Evolutionary conservation across 768 basidiomycete genomes (phyloP), one percentile per base, ranked within the genome.

Genomic region (Coprinopsis cinerea): DNA sequence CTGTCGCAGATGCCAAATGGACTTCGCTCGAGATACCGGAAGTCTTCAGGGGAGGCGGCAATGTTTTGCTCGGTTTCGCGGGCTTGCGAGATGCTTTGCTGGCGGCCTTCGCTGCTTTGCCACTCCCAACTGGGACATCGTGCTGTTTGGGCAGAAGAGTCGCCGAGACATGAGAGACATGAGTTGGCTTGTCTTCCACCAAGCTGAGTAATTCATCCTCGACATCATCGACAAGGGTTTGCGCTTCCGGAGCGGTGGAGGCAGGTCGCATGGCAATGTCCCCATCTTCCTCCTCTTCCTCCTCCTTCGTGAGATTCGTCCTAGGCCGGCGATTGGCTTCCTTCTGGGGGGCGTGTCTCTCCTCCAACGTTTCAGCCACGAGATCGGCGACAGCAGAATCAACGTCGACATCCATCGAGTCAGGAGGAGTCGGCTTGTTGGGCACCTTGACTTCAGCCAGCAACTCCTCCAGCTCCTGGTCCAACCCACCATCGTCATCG

Each of bases 141-240:
- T 30, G 51, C 30, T 9, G 9, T 34, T 34, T 34, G 30, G 30
- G 62, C 61, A 9, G 64, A 42, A 57, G 4, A n/a, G n/a, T n/a
- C n/a, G n/a, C n/a, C n/a, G n/a, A n/a, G n/a, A n/a, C n/a, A n/a
- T n/a, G n/a, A n/a, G n/a, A n/a, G n/a, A n/a, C n/a, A n/a, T n/a
- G n/a, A n/a, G n/a, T n/a, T 24, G 62, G 64, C 23, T 60, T 65
- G 55, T 81, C 83, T 57, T 84, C 85, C 25, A 88, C 68, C 22
- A 88, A 68, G 57, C 83, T 84, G 50, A 87, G 71, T 43, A 88
- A 64, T 64, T 88, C 86, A 54, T 84, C 78, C 51, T 84, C 82
- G 20, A 82, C 75, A 48, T 82, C 68, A 51, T 70, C 59, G 52
- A 67, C 66, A 67, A 64, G 68, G 35, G 49, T 58, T 18, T 60